Evolutionary conservation across 306 rosid species (phyloP), one percentile per base, ranked within the genome.

Genomic region (Begonia peltatifolia): DNA sequence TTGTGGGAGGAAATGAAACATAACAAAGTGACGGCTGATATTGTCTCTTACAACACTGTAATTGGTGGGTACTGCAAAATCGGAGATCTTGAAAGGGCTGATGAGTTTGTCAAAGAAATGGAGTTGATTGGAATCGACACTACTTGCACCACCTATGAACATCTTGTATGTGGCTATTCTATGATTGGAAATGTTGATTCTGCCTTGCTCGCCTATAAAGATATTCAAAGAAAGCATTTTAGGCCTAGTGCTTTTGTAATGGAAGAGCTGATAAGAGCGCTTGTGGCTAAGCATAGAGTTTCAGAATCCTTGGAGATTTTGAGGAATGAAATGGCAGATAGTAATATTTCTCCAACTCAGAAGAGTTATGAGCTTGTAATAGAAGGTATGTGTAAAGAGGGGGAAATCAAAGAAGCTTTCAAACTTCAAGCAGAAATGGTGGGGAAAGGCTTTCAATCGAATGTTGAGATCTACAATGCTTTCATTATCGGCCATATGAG

Each of bases 381-480:
- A 54, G 67, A 65, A 61, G 83, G 82, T 47, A 63, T 85, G 42
- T 76, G 92, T 54, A 50, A 30, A 42, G 74, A 80, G 62, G 86
- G 76, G 62, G 80, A 61, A 22, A 67, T 76, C 78, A 85, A 80
- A 57, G 82, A 74, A 56, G 94, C 82, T 0, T 35, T 82, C 61
- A 79, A 76, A 68, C 68, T 85, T 71, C 97, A 83, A 68, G 87
- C 80, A 1, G 79, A 90, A 76, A 90, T 85, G 97, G 77, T 80
- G 20, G 87, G 92, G 16, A 81, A 69, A 69, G 95, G 95, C 42
- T 78, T 70, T 65, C 61, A 61, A 54, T 81, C 71, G 4, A 71
- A 62, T 58, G 65, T 47, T 8, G 73, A 80, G 55, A 53, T 79
- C 48, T 89, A 89, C 62, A 51, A 42, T n/a, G 76, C 78, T 58